Conservation (phyloP, 768 basidiomycete genomes). For the Boletus insuetus region DNA sequence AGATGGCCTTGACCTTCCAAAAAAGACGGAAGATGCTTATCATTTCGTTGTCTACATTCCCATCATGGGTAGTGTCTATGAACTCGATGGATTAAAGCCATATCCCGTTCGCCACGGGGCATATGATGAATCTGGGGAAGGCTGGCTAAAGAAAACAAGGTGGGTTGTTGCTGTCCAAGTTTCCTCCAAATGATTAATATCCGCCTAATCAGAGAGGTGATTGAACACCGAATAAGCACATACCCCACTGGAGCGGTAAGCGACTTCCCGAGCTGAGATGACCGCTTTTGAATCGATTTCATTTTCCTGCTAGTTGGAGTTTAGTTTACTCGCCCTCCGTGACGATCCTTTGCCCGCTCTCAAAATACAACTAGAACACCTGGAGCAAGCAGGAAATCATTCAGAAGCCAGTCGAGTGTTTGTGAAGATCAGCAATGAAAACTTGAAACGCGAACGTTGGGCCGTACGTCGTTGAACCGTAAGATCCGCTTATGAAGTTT, state of each 20-base stretch:
- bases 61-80: constrained; percentile 78
- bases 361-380: constrained; percentile 51
- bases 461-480: constrained; percentile 51
- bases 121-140: constrained; percentile 65
- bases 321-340: constrained; percentile 86
- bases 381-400: constrained; percentile 42
- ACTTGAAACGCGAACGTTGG: constrained; percentile 76
- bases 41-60: constrained; percentile 97
- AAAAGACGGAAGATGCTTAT: constrained; percentile 79
- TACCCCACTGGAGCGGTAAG: constrained; percentile 87
- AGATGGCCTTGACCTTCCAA: constrained; percentile 74
- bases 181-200: constrained; percentile 18
- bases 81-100: constrained; percentile 87
- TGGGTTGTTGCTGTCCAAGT: constrained; percentile 27
- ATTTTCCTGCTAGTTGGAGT: constrained; percentile 63
- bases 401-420: constrained; percentile 51
- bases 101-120: constrained; percentile 79
- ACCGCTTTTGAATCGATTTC: constrained; percentile 7
- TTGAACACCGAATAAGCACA: constrained; percentile 84
- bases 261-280: constrained; percentile 12
- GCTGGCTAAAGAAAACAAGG: constrained; percentile 83
- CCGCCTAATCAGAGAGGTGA: constrained; percentile 58
- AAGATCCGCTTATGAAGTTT: not conserved
- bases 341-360: constrained; percentile 76
- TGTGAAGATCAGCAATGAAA: constrained; percentile 61